Percentiles rank a stretch among this genome's conserved stretches.
Evolutionary conservation across 495 filamentous ascomycete genomes (phyloP).

Genomic region (Neurospora intermedia): DNA sequence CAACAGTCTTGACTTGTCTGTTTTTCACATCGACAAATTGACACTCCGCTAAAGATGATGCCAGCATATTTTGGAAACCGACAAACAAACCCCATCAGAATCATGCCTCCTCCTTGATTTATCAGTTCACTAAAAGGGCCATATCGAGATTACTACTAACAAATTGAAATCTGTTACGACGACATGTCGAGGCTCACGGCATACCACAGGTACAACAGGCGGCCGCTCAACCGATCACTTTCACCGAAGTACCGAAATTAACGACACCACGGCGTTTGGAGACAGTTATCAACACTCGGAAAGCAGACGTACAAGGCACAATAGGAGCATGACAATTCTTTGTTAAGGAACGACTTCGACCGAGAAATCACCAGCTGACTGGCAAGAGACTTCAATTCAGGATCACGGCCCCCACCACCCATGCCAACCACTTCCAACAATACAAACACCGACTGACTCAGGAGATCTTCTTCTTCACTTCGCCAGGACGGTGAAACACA

Average conservation of each 20-base stretch:
- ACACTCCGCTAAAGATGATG: neutral
- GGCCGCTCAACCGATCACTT: neutral
- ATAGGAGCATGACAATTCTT: neutral
- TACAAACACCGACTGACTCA: neutral
- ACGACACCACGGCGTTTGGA: neutral
- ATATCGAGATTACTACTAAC: neutral
- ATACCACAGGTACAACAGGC: neutral
- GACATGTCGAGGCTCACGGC: neutral
- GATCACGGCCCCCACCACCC: neutral
- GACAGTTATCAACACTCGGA: neutral
- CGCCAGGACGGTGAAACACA: neutral
- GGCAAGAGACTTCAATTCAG: neutral
- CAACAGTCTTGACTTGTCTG: neutral
- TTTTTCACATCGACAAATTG: neutral
- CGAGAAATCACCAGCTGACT: neutral
- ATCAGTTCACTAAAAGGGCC: neutral
- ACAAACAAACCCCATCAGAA: neutral
- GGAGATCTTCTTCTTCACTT: neutral
- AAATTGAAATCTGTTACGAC: neutral
- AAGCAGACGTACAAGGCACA: neutral
- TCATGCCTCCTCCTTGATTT: neutral
- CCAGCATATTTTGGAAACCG: neutral
- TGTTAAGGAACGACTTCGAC: neutral
- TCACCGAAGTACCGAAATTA: neutral
- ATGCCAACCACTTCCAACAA: neutral